Evolutionary conservation across 2,329 filamentous ascomycete species (phyloP).

Genomic region (Neocatenulostroma microsporum): DNA sequence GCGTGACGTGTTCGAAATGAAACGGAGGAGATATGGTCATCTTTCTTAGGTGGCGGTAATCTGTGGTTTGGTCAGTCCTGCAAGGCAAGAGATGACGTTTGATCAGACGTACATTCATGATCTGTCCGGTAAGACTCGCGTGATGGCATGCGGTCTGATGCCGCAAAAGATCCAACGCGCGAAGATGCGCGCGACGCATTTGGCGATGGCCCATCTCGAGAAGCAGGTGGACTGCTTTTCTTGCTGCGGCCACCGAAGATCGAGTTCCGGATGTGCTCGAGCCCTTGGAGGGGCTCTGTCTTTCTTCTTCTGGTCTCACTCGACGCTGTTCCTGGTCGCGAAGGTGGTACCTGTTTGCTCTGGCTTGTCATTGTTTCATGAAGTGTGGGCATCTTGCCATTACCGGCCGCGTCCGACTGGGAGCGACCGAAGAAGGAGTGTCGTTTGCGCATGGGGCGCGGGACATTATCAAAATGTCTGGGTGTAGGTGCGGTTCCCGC

Average conservation of each 20-base stretch:
- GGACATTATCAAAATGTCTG: too few relatives aligned
- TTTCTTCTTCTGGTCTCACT: slow-evolving; percentile 13
- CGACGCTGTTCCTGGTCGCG: slow-evolving; percentile 14
- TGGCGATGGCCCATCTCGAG: slow-evolving; percentile 4
- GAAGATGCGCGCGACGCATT: background rate
- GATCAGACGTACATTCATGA: slow-evolving; percentile 16
- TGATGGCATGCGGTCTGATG: slow-evolving; percentile 1
- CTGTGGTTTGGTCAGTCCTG: slow-evolving; percentile 11
- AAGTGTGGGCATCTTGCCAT: slow-evolving; percentile 7
- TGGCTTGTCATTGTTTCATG: slow-evolving; percentile 10
- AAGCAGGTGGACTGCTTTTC: slow-evolving; percentile 6
- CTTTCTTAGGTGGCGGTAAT: slow-evolving; percentile 32
- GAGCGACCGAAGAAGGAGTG: slow-evolving; percentile 22
- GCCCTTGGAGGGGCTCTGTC: slow-evolving; percentile 19
- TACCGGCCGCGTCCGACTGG: slow-evolving; percentile 14
- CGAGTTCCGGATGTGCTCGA: slow-evolving; percentile 20
- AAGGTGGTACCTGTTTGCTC: slow-evolving; percentile 5
- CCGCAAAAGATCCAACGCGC: background rate
- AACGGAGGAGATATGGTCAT: slow-evolving; percentile 53
- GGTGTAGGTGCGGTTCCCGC: too few relatives aligned
- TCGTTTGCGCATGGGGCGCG: slow-evolving; percentile 13
- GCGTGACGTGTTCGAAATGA: slow-evolving; percentile 57
- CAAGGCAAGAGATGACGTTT: too few relatives aligned
- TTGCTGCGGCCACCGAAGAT: slow-evolving; percentile 15
- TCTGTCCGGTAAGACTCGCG: slow-evolving; percentile 11